Evolutionary conservation across 2,329 filamentous ascomycete genomes (phyloP).

Genomic region (Paecilomyces formosus): DNA sequence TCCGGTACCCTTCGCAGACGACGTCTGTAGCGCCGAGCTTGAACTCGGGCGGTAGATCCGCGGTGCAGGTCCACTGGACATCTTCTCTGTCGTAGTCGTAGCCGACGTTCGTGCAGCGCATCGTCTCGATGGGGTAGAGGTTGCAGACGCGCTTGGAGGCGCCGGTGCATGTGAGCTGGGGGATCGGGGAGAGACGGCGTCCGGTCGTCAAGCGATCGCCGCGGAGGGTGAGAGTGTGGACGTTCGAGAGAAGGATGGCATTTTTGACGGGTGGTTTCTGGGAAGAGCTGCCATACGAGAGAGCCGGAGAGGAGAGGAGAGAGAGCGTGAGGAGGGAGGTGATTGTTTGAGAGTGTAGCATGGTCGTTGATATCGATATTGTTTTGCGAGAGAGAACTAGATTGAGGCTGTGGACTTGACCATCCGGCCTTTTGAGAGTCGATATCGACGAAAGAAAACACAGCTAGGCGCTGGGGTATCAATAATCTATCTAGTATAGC

Average conservation of each 20-base stretch:
- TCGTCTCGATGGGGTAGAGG: constrained; percentile 67
- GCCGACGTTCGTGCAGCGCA: constrained; percentile 87
- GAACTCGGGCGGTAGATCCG: constrained; percentile 54
- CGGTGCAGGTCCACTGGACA: constrained; percentile 86
- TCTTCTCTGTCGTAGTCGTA: constrained; percentile 71
- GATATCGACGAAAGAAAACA: neutral
- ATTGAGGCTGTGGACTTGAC: neutral
- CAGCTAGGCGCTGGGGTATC: neutral
- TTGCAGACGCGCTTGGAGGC: constrained; percentile 53
- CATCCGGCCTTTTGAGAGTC: neutral
- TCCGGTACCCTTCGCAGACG: constrained; percentile 80
- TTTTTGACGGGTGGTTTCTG: constrained; percentile 30
- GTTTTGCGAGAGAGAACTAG: neutral
- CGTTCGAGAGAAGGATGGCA: constrained; percentile 56
- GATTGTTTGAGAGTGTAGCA: neutral
- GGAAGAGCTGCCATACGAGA: constrained; percentile 17
- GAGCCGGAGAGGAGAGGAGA: constrained; percentile 6
- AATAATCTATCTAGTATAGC: neutral
- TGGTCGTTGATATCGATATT: neutral
- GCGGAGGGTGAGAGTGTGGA: constrained; percentile 72
- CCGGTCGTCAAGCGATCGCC: constrained; percentile 61
- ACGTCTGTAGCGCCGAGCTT: constrained; percentile 83
- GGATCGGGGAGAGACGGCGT: constrained; percentile 67
- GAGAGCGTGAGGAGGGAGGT: constrained; percentile 7
- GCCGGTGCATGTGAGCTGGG: constrained; percentile 71